phyloP scores from a whole-genome alignment of 306 rosid genomes.

The Fragaria ananassa region DNA sequence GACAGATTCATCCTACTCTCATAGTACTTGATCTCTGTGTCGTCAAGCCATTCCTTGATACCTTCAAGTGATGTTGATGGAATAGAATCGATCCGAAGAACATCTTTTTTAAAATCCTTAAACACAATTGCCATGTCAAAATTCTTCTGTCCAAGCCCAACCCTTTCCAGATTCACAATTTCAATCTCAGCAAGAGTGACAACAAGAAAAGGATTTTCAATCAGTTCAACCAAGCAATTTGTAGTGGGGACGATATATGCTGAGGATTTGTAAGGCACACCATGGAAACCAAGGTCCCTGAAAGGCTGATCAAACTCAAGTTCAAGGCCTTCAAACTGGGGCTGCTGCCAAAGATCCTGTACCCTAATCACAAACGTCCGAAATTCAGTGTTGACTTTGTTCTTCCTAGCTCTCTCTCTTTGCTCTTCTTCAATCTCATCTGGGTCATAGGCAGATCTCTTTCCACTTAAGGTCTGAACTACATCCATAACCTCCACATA shows the following conservation, averaged over 20 bases:
- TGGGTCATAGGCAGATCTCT: conserved; percentile 90
- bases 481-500: conserved; percentile 91
- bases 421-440: conserved; percentile 98
- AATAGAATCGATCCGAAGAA: conserved; percentile 86
- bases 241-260: conserved; percentile 90
- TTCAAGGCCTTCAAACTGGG: conserved; percentile 75
- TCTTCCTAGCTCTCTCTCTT: conserved; percentile 88
- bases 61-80: conserved; percentile 90
- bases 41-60: conserved; percentile 93
- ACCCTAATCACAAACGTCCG: conserved; percentile 86
- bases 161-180: conserved; percentile 92
- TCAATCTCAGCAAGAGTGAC: conserved; percentile 88
- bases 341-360: conserved; percentile 92
- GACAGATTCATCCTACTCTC: conserved; percentile 94
- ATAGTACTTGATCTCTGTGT: conserved; percentile 87
- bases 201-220: conserved; percentile 89
- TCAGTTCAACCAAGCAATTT: conserved; percentile 82
- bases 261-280: conserved; percentile 86
- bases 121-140: conserved; percentile 89
- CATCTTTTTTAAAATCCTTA: conserved; percentile 90
- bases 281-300: conserved; percentile 96
- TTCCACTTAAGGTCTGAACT: conserved; percentile 86
- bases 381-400: conserved; percentile 78
- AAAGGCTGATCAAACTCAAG: conserved; percentile 95
- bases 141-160: conserved; percentile 98